phyloP scores from a whole-genome alignment of 108 stramenopile species.

The Fragilariopsis cylindrus region DNA sequence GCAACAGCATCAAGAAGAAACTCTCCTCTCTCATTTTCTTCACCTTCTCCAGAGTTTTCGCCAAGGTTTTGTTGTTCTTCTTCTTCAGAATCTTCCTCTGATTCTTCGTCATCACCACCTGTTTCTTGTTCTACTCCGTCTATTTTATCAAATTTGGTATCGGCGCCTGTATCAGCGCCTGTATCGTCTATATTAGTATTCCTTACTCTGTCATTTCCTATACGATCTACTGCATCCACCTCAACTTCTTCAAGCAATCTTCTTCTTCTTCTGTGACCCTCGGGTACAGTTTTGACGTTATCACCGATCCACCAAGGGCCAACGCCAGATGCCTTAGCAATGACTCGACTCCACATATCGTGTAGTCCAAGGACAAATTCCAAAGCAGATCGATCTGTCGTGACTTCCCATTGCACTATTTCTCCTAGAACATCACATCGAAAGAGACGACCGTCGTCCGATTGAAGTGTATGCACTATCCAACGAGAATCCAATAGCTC shows the following conservation, averaged over 20 bases:
- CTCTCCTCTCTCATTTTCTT: conserved; percentile 14
- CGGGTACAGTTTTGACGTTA: conserved; percentile 40
- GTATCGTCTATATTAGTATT: conserved; percentile 7
- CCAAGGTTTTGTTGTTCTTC: conserved; percentile 9
- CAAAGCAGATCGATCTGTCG: conserved; percentile 54
- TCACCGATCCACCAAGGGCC: conserved; percentile 61
- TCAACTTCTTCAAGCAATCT: conserved; percentile 19
- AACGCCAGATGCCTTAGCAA: conserved; percentile 28
- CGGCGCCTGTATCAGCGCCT: neutral
- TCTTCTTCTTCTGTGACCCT: conserved; percentile 21
- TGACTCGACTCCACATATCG: conserved; percentile 82
- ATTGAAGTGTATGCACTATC: conserved; percentile 63
- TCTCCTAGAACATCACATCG: conserved; percentile 83
- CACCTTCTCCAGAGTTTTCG: conserved; percentile 15
- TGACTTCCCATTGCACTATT: conserved; percentile 70
- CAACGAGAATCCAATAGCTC: conserved; percentile 69
- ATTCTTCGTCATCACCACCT: conserved; percentile 22
- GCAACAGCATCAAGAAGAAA: conserved; percentile 21
- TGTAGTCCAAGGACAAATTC: conserved; percentile 77
- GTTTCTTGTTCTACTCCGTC: conserved; percentile 7
- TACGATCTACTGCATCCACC: neutral
- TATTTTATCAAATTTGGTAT: neutral
- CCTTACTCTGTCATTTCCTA: conserved; percentile 4
- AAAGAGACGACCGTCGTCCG: conserved; percentile 69
- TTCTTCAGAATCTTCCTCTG: conserved; percentile 23